Evolutionary conservation across 139 green algal genomes (phyloP).

Genomic region (Chlamydomonas schloesseri): DNA sequence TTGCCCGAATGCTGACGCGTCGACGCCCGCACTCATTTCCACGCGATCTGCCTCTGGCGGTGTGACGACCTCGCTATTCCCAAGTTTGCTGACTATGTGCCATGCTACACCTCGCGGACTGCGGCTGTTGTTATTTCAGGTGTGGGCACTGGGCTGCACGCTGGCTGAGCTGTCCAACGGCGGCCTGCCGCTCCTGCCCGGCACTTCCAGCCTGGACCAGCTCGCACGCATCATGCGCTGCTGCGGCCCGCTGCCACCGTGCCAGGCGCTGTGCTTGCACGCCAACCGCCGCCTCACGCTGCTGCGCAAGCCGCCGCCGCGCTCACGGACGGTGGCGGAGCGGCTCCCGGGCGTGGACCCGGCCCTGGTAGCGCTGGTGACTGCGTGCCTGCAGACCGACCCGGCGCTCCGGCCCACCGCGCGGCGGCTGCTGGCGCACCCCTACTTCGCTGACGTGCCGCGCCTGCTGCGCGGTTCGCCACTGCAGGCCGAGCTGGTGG

Average conservation of each 20-base stretch:
- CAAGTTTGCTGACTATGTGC: neutral
- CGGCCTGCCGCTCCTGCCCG: slow-evolving; percentile 80
- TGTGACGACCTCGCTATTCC: neutral
- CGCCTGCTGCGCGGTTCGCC: neutral
- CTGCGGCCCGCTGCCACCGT: slow-evolving; percentile 57
- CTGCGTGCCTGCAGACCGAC: slow-evolving; percentile 22
- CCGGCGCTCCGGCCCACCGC: neutral
- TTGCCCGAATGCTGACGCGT: too few relatives aligned
- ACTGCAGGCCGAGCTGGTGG: too few relatives aligned
- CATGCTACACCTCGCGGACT: neutral
- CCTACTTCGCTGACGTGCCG: slow-evolving; percentile 6
- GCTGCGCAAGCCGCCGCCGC: neutral
- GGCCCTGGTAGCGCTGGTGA: neutral
- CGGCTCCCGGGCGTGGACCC: neutral
- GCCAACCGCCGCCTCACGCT: neutral
- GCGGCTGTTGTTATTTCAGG: neutral
- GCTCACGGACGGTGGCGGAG: neutral
- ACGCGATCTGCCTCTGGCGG: neutral
- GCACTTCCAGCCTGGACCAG: slow-evolving; percentile 74
- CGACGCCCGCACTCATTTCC: too few relatives aligned
- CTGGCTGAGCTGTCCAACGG: slow-evolving; percentile 75
- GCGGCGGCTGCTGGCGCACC: neutral
- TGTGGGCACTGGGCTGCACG: slow-evolving; percentile 72
- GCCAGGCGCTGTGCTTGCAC: slow-evolving; percentile 47
- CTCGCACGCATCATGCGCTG: slow-evolving; percentile 72